Conservation (phyloP, 495 filamentous ascomycete genomes). For the Amorphotheca resinae region DNA sequence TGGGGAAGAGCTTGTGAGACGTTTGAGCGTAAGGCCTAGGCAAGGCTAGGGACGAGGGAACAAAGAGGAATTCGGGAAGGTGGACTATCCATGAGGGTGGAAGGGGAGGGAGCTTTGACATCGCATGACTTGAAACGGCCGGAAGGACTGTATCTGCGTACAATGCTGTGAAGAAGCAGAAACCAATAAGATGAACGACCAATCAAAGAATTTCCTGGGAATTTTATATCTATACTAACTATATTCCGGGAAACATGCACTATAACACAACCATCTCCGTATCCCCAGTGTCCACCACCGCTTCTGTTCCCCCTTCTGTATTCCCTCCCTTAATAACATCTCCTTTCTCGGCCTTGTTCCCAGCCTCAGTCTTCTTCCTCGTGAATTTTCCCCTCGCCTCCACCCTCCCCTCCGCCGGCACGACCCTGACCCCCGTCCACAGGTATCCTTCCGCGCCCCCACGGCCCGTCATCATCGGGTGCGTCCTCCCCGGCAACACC, state of each 20-base stretch:
- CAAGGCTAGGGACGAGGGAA: no score
- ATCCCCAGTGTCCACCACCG: neutral
- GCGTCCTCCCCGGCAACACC: slow-evolving; percentile 81
- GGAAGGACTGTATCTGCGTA: no score
- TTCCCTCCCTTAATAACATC: neutral
- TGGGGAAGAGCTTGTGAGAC: slow-evolving; percentile 74
- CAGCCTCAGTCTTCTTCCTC: slow-evolving; percentile 33
- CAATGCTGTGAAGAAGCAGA: no score
- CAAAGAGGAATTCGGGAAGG: neutral
- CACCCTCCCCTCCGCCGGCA: slow-evolving; percentile 64
- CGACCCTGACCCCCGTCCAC: slow-evolving; percentile 68
- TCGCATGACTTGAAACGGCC: no score
- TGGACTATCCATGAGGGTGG: neutral
- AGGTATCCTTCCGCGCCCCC: slow-evolving; percentile 88
- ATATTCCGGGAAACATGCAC: no score
- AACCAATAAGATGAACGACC: neutral
- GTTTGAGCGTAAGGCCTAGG: no score
- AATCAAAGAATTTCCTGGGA: neutral
- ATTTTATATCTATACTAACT: neutral
- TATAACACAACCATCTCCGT: neutral
- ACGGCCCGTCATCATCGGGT: slow-evolving; percentile 79
- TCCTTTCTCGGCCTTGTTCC: neutral
- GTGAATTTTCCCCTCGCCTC: slow-evolving; percentile 64
- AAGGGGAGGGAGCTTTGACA: neutral
- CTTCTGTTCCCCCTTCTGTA: neutral